Conservation (phyloP, 2,329 filamentous ascomycete species). For the Xylaria sp. region DNA sequence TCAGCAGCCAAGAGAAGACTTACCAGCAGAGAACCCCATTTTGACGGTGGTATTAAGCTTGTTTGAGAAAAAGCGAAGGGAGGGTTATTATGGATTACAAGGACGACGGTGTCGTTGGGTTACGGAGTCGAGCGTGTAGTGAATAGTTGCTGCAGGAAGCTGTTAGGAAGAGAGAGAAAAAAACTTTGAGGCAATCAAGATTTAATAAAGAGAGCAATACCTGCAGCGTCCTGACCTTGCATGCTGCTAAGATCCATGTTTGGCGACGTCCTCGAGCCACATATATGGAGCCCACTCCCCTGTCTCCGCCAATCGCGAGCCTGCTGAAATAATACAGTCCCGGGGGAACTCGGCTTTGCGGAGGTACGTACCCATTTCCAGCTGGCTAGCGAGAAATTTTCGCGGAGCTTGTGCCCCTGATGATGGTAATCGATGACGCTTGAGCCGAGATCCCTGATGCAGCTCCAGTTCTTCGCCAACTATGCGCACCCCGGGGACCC, state of each 20-base stretch:
- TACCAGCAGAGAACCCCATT: slow-evolving; percentile 59
- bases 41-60: slow-evolving; percentile 49
- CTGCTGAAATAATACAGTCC: slow-evolving; percentile 43
- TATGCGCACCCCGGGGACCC: slow-evolving; percentile 11
- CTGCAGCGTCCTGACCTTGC: slow-evolving; percentile 35
- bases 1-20: slow-evolving; percentile 43
- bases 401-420: slow-evolving; percentile 17
- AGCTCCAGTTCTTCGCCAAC: background rate
- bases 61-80: slow-evolving; percentile 33
- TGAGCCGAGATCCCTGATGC: background rate
- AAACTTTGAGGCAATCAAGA: slow-evolving; percentile 45
- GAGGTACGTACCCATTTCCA: slow-evolving; percentile 20
- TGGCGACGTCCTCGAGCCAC: slow-evolving; percentile 47
- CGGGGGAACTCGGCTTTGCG: slow-evolving; percentile 43
- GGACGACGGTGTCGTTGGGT: slow-evolving; percentile 27
- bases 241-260: slow-evolving; percentile 30
- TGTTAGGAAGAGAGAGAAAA: slow-evolving; percentile 29
- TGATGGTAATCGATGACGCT: slow-evolving; percentile 19
- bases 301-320: slow-evolving; percentile 53
- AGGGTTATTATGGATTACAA: slow-evolving; percentile 46
- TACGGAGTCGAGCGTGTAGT: slow-evolving; percentile 27
- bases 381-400: slow-evolving; percentile 24
- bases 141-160: slow-evolving; percentile 21
- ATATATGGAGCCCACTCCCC: slow-evolving; percentile 42
- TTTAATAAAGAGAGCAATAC: slow-evolving; percentile 45